phyloP scores from a whole-genome alignment of 148 eudicot genomes.

The Persicaria tinctoria region DNA sequence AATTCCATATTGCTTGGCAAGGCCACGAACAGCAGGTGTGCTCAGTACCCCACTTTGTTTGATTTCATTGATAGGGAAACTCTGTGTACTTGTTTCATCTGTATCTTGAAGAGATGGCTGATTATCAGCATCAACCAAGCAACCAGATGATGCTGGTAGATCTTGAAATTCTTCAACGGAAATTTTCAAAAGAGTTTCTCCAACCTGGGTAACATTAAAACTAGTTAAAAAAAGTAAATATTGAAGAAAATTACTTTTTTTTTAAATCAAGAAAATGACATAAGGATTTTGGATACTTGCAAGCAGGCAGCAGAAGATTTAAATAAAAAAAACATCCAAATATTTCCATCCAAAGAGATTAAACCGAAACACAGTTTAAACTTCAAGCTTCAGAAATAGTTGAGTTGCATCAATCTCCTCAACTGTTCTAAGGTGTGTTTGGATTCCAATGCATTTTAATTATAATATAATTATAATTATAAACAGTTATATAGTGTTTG shows the following conservation, averaged over 20 bases:
- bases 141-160: conserved; percentile 25
- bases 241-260: no score
- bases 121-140: conserved; percentile 16
- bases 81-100: conserved; percentile 25
- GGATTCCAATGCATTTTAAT: no score
- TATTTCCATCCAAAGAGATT: not conserved
- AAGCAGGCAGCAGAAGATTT: not conserved
- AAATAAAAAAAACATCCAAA: not conserved
- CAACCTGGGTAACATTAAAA: conserved; percentile 51
- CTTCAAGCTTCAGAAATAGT: not conserved
- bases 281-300: not conserved
- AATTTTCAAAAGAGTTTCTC: conserved; percentile 83
- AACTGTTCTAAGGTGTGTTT: not conserved
- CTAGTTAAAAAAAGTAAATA: not conserved
- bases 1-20: conserved; percentile 72
- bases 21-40: conserved; percentile 79
- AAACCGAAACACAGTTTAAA: not conserved
- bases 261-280: no score
- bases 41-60: conserved; percentile 40
- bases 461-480: no score
- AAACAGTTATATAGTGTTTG: no score
- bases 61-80: conserved; percentile 20
- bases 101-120: conserved; percentile 17
- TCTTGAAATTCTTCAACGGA: conserved; percentile 37
- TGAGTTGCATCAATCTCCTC: not conserved